Conservation (phyloP, 1,139 yeast genomes). For the Blastobotrys illinoisensis region DNA sequence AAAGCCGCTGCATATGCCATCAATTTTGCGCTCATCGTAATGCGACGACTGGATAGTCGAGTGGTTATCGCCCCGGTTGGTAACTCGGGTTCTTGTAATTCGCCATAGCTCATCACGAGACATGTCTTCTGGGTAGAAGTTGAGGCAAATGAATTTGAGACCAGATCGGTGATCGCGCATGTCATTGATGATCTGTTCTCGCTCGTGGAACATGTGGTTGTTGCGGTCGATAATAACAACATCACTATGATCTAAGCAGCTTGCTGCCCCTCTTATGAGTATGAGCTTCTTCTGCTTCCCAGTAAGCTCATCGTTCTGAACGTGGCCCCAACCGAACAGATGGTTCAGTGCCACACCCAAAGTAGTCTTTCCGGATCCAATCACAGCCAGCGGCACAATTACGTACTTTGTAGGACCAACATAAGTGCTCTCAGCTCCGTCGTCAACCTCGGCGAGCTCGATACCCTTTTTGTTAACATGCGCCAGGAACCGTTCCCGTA, state of each 20-base stretch:
- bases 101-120: conserved; percentile 25
- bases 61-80: conserved; percentile 79
- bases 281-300: conserved; percentile 32
- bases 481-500: conserved; percentile 57
- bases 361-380: conserved; percentile 96
- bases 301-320: conserved; percentile 79
- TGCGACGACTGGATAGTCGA: conserved; percentile 60
- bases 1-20: conserved; percentile 68
- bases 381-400: conserved; percentile 77
- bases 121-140: conserved; percentile 48
- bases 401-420: conserved; percentile 44
- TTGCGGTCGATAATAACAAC: conserved; percentile 79
- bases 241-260: conserved; percentile 33
- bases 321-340: conserved; percentile 63
- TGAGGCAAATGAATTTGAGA: conserved; percentile 56
- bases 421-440: conserved; percentile 3
- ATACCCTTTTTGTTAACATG: conserved; percentile 43
- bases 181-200: conserved; percentile 60
- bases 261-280: conserved; percentile 48
- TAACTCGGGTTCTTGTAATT: conserved; percentile 56
- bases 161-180: conserved; percentile 33
- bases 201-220: conserved; percentile 66
- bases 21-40: conserved; percentile 45
- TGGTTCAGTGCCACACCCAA: conserved; percentile 54
- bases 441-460: conserved; percentile 31